Evolutionary conservation across 805 yeast genomes (phyloP), one percentile per base, ranked within the genome.

Genomic region (Pichia deserticola): DNA sequence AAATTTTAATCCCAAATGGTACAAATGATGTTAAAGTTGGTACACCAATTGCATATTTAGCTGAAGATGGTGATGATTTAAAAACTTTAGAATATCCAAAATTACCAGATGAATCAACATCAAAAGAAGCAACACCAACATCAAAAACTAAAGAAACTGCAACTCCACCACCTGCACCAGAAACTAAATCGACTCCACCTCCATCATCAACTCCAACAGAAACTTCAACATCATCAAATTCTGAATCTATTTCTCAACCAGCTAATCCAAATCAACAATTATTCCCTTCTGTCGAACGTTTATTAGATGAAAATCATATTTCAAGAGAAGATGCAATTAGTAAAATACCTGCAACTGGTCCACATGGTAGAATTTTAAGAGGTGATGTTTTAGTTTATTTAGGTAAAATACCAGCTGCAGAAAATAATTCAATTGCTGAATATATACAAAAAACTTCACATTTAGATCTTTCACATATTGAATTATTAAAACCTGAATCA

Each of bases 351-450:
- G 95, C 97, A 7, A 75, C 95, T 1, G 99, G 98, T 25, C 95
- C 95, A 32, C 76, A 82, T 50, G 98, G 98, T 9, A 77, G 96
- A 60, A 64, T 92, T 39, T 74, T 92, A 55, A 87, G 86, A 69
- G 98, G 98, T 54, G 99, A 92, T 65, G 92, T 90, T 1, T 74
- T 90, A 56, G 93, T 95, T 0, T 81, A 79, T 62, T 61, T 90
- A 47, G 97, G 98, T 32, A 67, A 77, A 53, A 85, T 90, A 48
- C 67, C 87, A 10, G 59, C 70, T 37, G 81, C 77, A 8, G 68
- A 83, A 7, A 80, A 81, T 28, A 59, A 67, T 20, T 64, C 69
- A 25, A 73, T 90, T 51, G 72, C 86, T 6, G 68, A 77, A 33
- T 82, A 71, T 60, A 66, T 90, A 54, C 71, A 76, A 45, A 66